Conservation (phyloP, 1,139 yeast species). For the Candida sanyaensis region DNA sequence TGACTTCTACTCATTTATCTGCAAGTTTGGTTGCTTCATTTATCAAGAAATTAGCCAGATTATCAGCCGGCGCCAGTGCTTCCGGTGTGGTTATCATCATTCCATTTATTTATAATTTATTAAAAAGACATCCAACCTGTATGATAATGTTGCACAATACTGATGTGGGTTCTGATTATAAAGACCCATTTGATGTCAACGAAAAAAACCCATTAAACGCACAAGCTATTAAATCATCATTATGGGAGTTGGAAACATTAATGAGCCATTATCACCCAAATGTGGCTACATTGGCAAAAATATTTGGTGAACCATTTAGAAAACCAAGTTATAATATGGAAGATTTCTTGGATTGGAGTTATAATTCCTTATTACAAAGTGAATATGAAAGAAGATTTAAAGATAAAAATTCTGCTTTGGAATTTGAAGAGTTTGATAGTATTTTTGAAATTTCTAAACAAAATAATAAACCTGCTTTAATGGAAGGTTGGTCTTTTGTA, state of each 20-base stretch:
- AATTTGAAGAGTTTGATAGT: conserved; percentile 61
- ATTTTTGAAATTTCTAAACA: conserved; percentile 28
- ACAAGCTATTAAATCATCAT: conserved; percentile 77
- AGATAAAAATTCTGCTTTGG: conserved; percentile 77
- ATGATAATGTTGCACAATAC: conserved; percentile 79
- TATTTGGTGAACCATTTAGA: conserved; percentile 85
- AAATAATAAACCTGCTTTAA: conserved; percentile 12
- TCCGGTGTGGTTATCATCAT: conserved; percentile 84
- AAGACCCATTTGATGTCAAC: conserved; percentile 66
- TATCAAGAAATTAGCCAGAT: conserved; percentile 76
- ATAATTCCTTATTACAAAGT: conserved; percentile 69
- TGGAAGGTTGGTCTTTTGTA: conserved; percentile 30
- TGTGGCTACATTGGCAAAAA: conserved; percentile 87
- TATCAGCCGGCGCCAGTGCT: conserved; percentile 81
- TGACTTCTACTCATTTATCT: conserved; percentile 86
- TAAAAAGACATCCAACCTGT: conserved; percentile 91
- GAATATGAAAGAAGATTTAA: conserved; percentile 73
- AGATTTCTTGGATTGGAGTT: conserved; percentile 92
- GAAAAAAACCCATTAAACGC: conserved; percentile 79
- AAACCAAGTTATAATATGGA: conserved; percentile 87
- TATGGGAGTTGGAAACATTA: conserved; percentile 88
- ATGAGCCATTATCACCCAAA: conserved; percentile 95
- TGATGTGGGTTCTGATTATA: conserved; percentile 26
- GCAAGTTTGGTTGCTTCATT: conserved; percentile 85
- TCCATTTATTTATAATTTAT: conserved; percentile 88